A percentile compares a stretch with the other conserved stretches of the same genome.
These are phyloP conservation scores for Pseudognaphalium luteoalbum DNA, from an alignment of 129 eudicot genomes.

Conservation along the genomic window DNA sequence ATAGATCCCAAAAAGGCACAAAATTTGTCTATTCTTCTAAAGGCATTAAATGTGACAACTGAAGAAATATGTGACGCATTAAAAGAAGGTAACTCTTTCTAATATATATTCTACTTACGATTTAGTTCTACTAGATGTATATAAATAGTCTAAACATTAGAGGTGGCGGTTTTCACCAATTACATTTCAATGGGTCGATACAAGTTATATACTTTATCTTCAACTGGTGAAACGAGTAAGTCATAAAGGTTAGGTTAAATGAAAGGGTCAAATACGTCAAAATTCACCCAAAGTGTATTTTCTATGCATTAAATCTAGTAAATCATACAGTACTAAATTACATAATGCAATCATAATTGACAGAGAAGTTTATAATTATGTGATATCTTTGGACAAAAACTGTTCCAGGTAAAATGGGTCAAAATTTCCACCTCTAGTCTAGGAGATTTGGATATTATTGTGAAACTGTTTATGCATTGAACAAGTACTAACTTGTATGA, in stretches of 20 bases:
- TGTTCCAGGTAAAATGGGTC: not conserved
- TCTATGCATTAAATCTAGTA: not conserved
- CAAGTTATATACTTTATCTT: not conserved
- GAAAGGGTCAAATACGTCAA: not conserved
- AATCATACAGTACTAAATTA: not conserved
- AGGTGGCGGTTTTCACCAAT: not conserved
- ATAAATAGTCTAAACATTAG: slow-evolving; percentile 12
- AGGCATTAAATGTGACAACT: slow-evolving; percentile 83
- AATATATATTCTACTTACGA: not conserved
- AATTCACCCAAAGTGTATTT: not conserved
- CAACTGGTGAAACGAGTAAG: not conserved
- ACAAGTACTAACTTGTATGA: slow-evolving; percentile 16
- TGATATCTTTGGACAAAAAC: not conserved
- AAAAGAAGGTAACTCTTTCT: slow-evolving; percentile 58
- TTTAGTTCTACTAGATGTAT: not conserved
- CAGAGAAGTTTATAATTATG: not conserved
- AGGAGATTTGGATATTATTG: not conserved
- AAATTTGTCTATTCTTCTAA: slow-evolving; percentile 73
- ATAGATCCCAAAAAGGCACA: slow-evolving; percentile 88
- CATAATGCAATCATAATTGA: not conserved
- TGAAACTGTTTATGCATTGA: not conserved
- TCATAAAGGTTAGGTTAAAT: not conserved
- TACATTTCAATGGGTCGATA: not conserved
- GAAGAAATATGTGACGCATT: slow-evolving; percentile 97
- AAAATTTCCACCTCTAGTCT: not conserved